These are phyloP conservation scores for Helicocarpus griseus DNA, from an alignment of 2,329 filamentous ascomycete species.

Conservation along the genomic window DNA sequence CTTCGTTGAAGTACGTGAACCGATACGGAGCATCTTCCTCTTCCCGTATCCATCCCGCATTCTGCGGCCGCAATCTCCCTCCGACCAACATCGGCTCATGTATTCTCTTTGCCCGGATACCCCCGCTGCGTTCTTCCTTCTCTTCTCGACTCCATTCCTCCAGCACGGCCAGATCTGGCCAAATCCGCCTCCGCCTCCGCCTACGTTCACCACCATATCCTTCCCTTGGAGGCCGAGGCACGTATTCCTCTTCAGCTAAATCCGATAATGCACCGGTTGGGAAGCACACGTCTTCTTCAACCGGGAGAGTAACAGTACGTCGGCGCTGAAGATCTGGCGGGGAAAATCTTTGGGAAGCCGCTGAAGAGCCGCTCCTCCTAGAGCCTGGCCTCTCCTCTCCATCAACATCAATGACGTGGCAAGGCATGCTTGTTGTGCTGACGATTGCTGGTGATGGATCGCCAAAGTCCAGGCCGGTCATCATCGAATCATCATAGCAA, in stretches of 20 bases:
- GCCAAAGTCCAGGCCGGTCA: constrained; percentile 32
- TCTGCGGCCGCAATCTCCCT: constrained; percentile 72
- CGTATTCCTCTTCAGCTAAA: constrained; percentile 64
- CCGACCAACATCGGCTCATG: constrained; percentile 89
- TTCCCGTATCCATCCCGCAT: constrained; percentile 71
- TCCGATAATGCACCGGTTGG: constrained; percentile 71
- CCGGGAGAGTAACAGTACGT: constrained; percentile 52
- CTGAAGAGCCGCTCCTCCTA: constrained; percentile 21
- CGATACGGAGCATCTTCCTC: constrained; percentile 87
- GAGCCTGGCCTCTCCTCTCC: constrained; percentile 16
- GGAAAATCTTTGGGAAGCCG: constrained; percentile 29
- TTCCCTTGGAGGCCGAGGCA: constrained; percentile 40
- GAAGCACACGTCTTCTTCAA: constrained; percentile 86
- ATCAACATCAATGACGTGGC: constrained; percentile 38
- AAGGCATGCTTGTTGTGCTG: constrained; percentile 12
- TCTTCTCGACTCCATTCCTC: constrained; percentile 88
- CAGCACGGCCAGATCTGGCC: constrained; percentile 75
- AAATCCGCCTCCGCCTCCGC: constrained; percentile 59
- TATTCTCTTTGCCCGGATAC: constrained; percentile 78
- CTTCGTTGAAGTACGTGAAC: constrained; percentile 98
- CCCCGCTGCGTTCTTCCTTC: constrained; percentile 76
- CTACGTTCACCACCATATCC: constrained; percentile 33
- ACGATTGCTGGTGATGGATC: constrained; percentile 27
- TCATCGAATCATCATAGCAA: constrained; percentile 45
- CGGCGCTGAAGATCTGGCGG: constrained; percentile 38